Evolutionary conservation across 2,329 filamentous ascomycete species (phyloP).

Genomic region (Clonostachys solani): DNA sequence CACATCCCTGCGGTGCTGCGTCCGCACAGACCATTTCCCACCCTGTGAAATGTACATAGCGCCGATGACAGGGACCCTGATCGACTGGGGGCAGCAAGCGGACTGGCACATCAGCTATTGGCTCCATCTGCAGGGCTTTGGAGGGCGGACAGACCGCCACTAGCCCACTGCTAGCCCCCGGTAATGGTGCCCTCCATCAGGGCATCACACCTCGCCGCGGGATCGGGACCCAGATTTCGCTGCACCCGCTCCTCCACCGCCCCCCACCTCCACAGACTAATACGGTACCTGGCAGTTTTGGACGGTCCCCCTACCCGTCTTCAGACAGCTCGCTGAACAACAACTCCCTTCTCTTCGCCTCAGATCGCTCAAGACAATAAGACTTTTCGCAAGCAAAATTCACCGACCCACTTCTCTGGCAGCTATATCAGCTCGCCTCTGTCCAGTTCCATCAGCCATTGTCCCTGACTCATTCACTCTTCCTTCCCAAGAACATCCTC

Average conservation of each 20-base stretch:
- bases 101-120: too few species aligned
- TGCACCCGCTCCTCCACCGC: not conserved
- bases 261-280: not conserved
- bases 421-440: conserved; percentile 5
- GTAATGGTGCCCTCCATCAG: not conserved
- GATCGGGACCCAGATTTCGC: conserved; percentile 5
- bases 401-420: conserved; percentile 2
- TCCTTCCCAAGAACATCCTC: not conserved
- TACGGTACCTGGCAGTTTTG: too few species aligned
- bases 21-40: too few species aligned
- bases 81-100: too few species aligned
- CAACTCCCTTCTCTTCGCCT: too few species aligned
- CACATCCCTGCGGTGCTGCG: too few species aligned
- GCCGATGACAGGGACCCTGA: too few species aligned
- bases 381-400: not conserved
- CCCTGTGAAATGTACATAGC: too few species aligned
- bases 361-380: too few species aligned
- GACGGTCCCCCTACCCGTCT: too few species aligned
- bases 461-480: not conserved
- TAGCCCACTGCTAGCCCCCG: conserved; percentile 1
- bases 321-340: too few species aligned
- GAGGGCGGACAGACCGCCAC: conserved; percentile 5
- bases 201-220: not conserved
- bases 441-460: not conserved
- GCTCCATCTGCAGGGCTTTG: too few species aligned